Percentiles rank a stretch among this genome's conserved stretches.
These are phyloP conservation scores for Isabelozyma rhagii DNA, from an alignment of 805 yeast genomes.

Conservation along the genomic window DNA sequence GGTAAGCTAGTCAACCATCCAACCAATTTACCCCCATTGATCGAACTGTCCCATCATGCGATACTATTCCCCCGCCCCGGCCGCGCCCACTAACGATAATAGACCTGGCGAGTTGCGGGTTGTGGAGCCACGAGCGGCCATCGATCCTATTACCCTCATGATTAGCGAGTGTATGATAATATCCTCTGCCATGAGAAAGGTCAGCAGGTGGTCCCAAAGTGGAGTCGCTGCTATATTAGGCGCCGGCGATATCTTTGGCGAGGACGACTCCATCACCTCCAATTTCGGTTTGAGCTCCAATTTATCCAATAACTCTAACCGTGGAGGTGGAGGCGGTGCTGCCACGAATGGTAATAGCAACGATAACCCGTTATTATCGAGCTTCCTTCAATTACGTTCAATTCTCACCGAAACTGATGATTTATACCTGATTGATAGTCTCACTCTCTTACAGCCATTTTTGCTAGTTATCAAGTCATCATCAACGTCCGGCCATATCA, in stretches of 20 bases:
- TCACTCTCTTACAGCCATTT: constrained; percentile 82
- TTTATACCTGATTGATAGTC: constrained; percentile 60
- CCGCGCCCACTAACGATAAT: not conserved
- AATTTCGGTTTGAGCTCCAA: constrained; percentile 20
- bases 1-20: too few relatives aligned
- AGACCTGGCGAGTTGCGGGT: not conserved
- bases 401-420: constrained; percentile 56
- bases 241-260: constrained; percentile 53
- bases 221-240: constrained; percentile 85
- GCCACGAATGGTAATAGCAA: constrained; percentile 2
- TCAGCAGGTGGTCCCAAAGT: constrained; percentile 61
- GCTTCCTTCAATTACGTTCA: constrained; percentile 74
- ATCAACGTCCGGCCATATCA: constrained; percentile 80
- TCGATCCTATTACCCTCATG: constrained; percentile 78
- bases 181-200: constrained; percentile 84
- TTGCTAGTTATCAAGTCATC: constrained; percentile 79
- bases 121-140: constrained; percentile 26
- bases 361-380: constrained; percentile 64
- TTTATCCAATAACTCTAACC: not conserved
- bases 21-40: too few relatives aligned
- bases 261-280: constrained; percentile 29
- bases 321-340: not conserved
- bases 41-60: not conserved
- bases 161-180: constrained; percentile 85
- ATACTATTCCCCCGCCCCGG: not conserved